Evolutionary conservation across 2,329 filamentous ascomycete species (phyloP), one percentile per base, ranked within the genome.

Genomic region (Monilinia aucupariae): DNA sequence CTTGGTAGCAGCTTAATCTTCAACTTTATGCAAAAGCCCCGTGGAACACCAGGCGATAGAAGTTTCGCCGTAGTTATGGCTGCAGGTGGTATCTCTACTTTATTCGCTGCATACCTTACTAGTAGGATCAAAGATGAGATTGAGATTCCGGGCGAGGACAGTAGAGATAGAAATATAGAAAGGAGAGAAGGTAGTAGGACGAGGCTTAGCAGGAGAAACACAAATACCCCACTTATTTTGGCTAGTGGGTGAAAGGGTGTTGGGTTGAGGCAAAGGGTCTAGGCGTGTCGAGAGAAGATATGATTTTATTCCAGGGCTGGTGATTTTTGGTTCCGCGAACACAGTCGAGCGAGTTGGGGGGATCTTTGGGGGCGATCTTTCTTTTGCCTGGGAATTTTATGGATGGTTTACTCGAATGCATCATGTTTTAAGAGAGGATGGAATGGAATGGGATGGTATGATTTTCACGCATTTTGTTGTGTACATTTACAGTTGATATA

Each of bases 21-120:
- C 78, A 87, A 85, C 72, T 78, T 88, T 48, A 83, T 93, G 71
- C 92, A 97, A 77, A 96, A 96, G 75, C 91, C 91, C 0, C 83
- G 93, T 66, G 92, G 92, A 5, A 84, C 82, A 5, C 88, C 91
- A 0, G 92, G 91, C 41, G 93, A 97, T 76, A 85, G 89, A 68
- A 96, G 90, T 74, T 90, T 97, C 56, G 87, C 88, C 20, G 91
- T 93, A 78, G 91, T 96, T 49, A 78, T 97, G 70, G 85, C 92
- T 25, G 87, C 96, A 62, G 92, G 92, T 1, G 93, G 92, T 2
- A 76, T 89, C 50, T 90, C 89, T 66, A 90, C 92, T 1, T 74
- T 97, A 54, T 78, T 88, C 3, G 90, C 93, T 7, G 91, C 89
- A 6, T 90, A 83, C 69, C 82, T 93, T 39, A 72, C 72, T 12